A percentile compares a stretch with the other conserved stretches of the same genome.
These are phyloP conservation scores for Microsporum ferrugineum DNA, from an alignment of 2,329 filamentous ascomycete genomes.

Conservation along the genomic window DNA sequence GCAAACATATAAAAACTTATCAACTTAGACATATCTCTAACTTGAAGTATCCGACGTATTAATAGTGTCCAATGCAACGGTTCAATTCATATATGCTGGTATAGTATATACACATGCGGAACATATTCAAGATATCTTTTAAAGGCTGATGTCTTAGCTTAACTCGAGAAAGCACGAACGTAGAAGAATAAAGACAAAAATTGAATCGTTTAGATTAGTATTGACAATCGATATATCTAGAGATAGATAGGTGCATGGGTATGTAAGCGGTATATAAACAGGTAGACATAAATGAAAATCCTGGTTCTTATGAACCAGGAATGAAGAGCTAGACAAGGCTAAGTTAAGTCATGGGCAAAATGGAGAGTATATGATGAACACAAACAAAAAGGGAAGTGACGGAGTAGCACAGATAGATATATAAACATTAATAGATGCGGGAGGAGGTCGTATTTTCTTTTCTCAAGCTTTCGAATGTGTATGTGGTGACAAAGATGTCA, in stretches of 20 bases:
- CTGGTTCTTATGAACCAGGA: not conserved
- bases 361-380: not conserved
- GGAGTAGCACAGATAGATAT: not conserved
- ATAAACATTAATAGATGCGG: not conserved
- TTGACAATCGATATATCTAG: constrained; percentile 1
- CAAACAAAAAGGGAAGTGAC: not conserved
- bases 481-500: not conserved
- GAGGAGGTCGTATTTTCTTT: not conserved
- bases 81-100: no score
- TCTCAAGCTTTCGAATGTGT: not conserved
- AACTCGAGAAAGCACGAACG: no score
- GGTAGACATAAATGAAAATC: not conserved
- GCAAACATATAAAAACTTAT: no score
- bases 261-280: not conserved
- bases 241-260: not conserved
- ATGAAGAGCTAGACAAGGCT: not conserved
- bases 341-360: not conserved
- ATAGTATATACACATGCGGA: no score
- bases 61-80: no score
- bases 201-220: not conserved
- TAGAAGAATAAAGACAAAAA: not conserved
- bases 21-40: no score
- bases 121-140: no score
- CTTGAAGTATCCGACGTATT: no score
- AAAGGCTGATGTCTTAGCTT: no score